These are phyloP conservation scores for Stephanodiscus triporus DNA, from an alignment of 108 stramenopile genomes.

Conservation along the genomic window DNA sequence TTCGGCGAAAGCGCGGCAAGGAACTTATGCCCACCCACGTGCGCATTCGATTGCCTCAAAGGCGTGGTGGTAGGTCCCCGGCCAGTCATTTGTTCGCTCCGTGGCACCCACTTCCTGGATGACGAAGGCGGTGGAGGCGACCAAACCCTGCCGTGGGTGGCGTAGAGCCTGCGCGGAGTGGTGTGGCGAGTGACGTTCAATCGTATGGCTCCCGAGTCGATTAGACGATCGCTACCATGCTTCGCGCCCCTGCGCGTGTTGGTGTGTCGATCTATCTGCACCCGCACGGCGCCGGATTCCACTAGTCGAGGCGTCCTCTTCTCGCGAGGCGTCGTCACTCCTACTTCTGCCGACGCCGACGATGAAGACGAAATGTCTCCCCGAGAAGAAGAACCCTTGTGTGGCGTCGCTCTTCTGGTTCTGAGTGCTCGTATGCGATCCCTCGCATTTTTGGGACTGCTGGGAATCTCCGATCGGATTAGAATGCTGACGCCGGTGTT, in stretches of 20 bases:
- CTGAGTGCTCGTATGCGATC: background rate
- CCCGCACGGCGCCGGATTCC: conserved; percentile 23
- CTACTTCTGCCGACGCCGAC: background rate
- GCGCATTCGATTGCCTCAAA: conserved; percentile 15
- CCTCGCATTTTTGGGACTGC: background rate
- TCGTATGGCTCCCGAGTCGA: conserved; percentile 18
- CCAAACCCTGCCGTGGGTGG: background rate
- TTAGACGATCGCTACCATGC: conserved; percentile 3
- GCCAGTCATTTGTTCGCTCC: background rate
- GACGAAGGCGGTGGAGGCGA: conserved; percentile 3
- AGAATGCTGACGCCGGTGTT: background rate
- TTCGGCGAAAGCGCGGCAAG: conserved; percentile 6
- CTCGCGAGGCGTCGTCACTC: background rate
- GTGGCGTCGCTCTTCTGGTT: background rate
- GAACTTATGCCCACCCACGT: conserved; percentile 15
- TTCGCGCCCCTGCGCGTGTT: conserved; percentile 8
- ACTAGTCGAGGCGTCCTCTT: conserved; percentile 8
- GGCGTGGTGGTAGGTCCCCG: background rate
- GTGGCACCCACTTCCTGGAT: background rate
- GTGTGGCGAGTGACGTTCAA: conserved; percentile 13
- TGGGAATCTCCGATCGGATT: background rate
- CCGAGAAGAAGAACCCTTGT: background rate
- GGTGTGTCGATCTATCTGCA: conserved; percentile 5
- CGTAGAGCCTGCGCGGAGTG: conserved; percentile 12
- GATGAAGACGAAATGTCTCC: background rate